Evolutionary conservation across 129 eudicot genomes (phyloP).

Genomic region (Lactuca sativa): DNA sequence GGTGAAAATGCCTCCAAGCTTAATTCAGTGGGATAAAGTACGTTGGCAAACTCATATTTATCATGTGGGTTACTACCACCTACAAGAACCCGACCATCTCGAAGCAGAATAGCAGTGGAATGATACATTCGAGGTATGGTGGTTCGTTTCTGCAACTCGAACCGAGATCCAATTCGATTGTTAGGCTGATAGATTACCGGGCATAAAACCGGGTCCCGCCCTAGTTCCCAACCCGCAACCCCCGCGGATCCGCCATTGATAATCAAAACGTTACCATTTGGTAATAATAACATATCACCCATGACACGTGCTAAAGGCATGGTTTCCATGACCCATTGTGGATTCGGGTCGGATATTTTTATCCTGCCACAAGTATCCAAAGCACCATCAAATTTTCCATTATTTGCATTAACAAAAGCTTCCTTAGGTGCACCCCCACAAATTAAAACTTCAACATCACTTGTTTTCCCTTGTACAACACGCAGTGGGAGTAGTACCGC

Average conservation of each 20-base stretch:
- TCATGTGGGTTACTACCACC: slow-evolving; percentile 71
- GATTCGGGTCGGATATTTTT: slow-evolving; percentile 58
- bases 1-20: slow-evolving; percentile 80
- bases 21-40: slow-evolving; percentile 65
- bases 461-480: slow-evolving; percentile 34
- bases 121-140: slow-evolving; percentile 71
- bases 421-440: slow-evolving; percentile 83
- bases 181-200: slow-evolving; percentile 58
- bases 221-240: slow-evolving; percentile 71
- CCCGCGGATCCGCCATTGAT: slow-evolving; percentile 64
- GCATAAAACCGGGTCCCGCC: slow-evolving; percentile 56
- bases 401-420: slow-evolving; percentile 39
- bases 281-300: slow-evolving; percentile 77
- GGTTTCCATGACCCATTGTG: slow-evolving; percentile 66
- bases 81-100: slow-evolving; percentile 71
- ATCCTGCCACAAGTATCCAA: slow-evolving; percentile 59
- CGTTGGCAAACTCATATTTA: slow-evolving; percentile 49
- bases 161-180: slow-evolving; percentile 28
- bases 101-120: slow-evolving; percentile 54
- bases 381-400: slow-evolving; percentile 49
- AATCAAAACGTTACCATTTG: slow-evolving; percentile 54
- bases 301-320: slow-evolving; percentile 78
- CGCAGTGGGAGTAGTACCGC: slow-evolving; percentile 76
- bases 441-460: slow-evolving; percentile 54
- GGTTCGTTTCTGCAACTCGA: slow-evolving; percentile 46